phyloP scores from a whole-genome alignment of 805 yeast species.

The Saccharomyces cerevisiae region DNA sequence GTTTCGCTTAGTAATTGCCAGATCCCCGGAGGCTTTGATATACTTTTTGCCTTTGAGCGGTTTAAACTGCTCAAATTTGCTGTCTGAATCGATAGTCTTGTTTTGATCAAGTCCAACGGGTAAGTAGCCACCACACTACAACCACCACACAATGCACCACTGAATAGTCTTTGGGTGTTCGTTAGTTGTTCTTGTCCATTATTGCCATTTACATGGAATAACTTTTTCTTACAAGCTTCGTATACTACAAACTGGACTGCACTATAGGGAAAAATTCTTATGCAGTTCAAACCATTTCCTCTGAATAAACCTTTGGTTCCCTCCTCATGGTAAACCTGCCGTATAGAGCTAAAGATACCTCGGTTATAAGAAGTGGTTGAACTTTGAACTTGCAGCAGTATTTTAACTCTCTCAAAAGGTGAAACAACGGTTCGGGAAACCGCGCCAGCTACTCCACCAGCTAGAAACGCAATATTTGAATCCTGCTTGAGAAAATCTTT shows the following conservation, averaged over 20 bases:
- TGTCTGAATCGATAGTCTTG: slow-evolving; percentile 83
- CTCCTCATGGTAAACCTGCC: slow-evolving; percentile 77
- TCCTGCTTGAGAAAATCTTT: slow-evolving; percentile 14
- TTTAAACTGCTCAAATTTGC: slow-evolving; percentile 47
- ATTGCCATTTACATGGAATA: slow-evolving; percentile 28
- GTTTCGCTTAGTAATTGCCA: slow-evolving; percentile 47
- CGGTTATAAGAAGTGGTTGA: slow-evolving; percentile 37
- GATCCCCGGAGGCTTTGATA: slow-evolving; percentile 61
- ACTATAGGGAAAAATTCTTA: slow-evolving; percentile 85
- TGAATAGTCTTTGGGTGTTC: slow-evolving; percentile 53
- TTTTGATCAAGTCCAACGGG: slow-evolving; percentile 86
- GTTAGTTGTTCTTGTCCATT: slow-evolving; percentile 33
- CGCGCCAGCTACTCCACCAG: slow-evolving; percentile 77
- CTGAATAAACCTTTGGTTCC: slow-evolving; percentile 86
- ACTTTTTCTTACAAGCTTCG: slow-evolving; percentile 46
- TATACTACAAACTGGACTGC: slow-evolving; percentile 90
- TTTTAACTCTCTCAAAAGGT: slow-evolving; percentile 91
- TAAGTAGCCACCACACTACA: slow-evolving; percentile 76
- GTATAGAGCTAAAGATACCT: slow-evolving; percentile 72
- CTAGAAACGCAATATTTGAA: slow-evolving; percentile 38
- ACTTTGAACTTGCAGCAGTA: slow-evolving; percentile 79
- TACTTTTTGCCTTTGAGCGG: slow-evolving; percentile 33
- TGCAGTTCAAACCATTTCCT: slow-evolving; percentile 85
- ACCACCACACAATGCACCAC: slow-evolving; percentile 79
- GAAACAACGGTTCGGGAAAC: slow-evolving; percentile 85